phyloP scores from a whole-genome alignment of 2,329 filamentous ascomycete species.

The Trichophyton benhamiae region DNA sequence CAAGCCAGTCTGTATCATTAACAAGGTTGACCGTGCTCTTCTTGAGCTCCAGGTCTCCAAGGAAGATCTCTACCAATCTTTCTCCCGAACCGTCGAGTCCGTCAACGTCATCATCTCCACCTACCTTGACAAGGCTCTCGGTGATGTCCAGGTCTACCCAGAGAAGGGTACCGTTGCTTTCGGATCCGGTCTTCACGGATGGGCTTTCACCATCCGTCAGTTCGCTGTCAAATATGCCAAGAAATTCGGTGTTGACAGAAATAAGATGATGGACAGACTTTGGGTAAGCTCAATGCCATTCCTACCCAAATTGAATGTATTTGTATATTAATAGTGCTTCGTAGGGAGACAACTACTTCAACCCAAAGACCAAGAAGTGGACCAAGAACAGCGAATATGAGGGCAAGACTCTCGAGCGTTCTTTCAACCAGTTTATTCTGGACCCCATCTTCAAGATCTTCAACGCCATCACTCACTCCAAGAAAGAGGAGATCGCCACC shows the following conservation, averaged over 20 bases:
- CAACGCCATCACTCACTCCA: slow-evolving; percentile 91
- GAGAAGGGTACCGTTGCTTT: slow-evolving; percentile 97
- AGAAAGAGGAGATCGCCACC: slow-evolving; percentile 76
- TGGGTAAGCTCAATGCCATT: slow-evolving; percentile 53
- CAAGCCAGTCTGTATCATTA: slow-evolving; percentile 99
- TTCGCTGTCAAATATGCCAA: slow-evolving; percentile 94
- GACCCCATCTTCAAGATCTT: slow-evolving; percentile 99
- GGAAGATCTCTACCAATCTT: slow-evolving; percentile 99
- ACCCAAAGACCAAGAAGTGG: slow-evolving; percentile 99
- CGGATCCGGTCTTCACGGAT: slow-evolving; percentile 98
- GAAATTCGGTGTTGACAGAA: slow-evolving; percentile 99
- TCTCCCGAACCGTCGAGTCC: slow-evolving; percentile 98
- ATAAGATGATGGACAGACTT: slow-evolving; percentile 99
- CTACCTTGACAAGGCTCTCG: slow-evolving; percentile 92
- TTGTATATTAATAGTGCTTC: slow-evolving; percentile 5
- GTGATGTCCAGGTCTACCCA: slow-evolving; percentile 97
- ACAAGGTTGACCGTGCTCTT: slow-evolving; percentile 99
- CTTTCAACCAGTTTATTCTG: slow-evolving; percentile 99
- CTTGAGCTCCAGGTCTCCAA: slow-evolving; percentile 97
- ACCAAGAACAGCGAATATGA: slow-evolving; percentile 74
- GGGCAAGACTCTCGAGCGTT: slow-evolving; percentile 86
- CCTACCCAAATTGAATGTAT: not conserved
- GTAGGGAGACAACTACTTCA: slow-evolving; percentile 96
- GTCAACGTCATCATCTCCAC: slow-evolving; percentile 99
- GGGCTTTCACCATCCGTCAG: slow-evolving; percentile 98